Evolutionary conservation across 164 flowering plant genomes (phyloP).

Genomic region (Vitis rupestris): DNA sequence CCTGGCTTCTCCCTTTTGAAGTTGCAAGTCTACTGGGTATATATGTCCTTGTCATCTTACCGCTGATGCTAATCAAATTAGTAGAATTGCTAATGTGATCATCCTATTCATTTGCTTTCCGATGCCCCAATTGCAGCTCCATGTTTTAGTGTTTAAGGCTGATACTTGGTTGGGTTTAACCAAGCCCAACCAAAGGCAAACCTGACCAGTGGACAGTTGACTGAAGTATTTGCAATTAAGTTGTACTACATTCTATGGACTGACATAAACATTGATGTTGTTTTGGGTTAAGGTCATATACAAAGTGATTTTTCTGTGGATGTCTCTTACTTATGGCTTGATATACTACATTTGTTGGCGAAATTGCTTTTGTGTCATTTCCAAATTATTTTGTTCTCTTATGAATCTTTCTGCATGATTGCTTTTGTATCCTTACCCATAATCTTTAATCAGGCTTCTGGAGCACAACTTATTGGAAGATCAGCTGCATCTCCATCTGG

Average conservation of each 20-base stretch:
- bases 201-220: slow-evolving; percentile 1
- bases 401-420: not conserved
- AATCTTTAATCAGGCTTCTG: slow-evolving; percentile 51
- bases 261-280: not conserved
- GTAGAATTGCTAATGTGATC: too few relatives aligned
- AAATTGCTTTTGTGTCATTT: not conserved
- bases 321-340: slow-evolving; percentile 1
- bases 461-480: slow-evolving; percentile 75
- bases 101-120: too few relatives aligned
- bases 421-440: not conserved
- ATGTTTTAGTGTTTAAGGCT: not conserved
- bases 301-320: not conserved
- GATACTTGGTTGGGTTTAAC: not conserved
- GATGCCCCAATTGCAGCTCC: too few relatives aligned
- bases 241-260: too few relatives aligned
- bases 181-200: not conserved
- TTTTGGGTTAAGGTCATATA: not conserved
- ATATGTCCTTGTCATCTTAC: not conserved
- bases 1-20: not conserved
- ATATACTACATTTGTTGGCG: not conserved
- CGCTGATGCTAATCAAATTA: not conserved
- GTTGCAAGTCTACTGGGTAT: not conserved
- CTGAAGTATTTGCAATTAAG: not conserved
- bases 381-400: not conserved
- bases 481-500: slow-evolving; percentile 90